Evolutionary conservation across 257 asterid genomes (phyloP).

Genomic region (Solanum sparsipilum): DNA sequence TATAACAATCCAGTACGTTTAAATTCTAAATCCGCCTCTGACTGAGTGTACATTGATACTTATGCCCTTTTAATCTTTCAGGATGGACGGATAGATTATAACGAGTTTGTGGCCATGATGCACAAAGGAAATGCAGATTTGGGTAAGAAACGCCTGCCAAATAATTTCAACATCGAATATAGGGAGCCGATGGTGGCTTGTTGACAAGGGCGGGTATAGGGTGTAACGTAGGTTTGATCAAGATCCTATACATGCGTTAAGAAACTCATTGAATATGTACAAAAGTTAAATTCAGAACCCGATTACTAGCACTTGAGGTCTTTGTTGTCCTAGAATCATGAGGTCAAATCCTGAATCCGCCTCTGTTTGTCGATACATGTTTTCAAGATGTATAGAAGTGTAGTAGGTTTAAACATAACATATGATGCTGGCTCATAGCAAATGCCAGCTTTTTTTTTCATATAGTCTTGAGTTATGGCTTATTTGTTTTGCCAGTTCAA

Average conservation of each 20-base stretch:
- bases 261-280: background rate
- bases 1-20: background rate
- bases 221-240: background rate
- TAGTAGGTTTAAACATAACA: background rate
- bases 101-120: slow-evolving; percentile 52
- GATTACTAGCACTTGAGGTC: background rate
- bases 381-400: background rate
- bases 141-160: slow-evolving; percentile 20
- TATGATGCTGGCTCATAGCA: background rate
- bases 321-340: background rate
- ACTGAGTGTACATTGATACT: background rate
- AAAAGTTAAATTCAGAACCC: background rate
- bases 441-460: background rate
- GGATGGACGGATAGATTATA: slow-evolving; percentile 43
- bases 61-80: background rate
- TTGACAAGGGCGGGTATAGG: background rate
- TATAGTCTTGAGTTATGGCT: background rate
- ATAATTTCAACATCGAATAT: slow-evolving; percentile 3
- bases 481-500: background rate
- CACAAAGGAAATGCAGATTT: slow-evolving; percentile 26
- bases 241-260: background rate
- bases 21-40: background rate
- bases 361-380: background rate
- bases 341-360: background rate
- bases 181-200: slow-evolving; percentile 12